A percentile compares a stretch with the other conserved stretches of the same genome.
Conservation (phyloP, 495 filamentous ascomycete genomes). For the Trichoderma gamsii region DNA sequence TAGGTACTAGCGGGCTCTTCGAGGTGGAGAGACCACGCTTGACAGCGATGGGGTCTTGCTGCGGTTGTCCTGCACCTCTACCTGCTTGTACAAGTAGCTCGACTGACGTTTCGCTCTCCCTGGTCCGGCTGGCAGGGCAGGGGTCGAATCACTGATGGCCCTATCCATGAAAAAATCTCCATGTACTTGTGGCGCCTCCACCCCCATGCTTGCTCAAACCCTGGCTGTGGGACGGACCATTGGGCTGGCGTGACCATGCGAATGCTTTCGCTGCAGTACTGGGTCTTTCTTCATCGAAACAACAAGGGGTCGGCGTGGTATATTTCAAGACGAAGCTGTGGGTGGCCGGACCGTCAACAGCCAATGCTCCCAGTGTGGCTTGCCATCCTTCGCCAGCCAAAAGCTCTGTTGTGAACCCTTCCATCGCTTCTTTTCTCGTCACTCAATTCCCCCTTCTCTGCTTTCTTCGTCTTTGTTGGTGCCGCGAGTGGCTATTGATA, state of each 20-base stretch:
- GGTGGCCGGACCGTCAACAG: neutral
- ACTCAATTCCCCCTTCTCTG: neutral
- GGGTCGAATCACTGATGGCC: constrained; percentile 13
- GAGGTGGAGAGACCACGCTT: constrained; percentile 5
- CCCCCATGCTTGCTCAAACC: constrained; percentile 12
- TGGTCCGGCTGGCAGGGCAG: constrained; percentile 3
- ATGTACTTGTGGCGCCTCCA: constrained; percentile 11
- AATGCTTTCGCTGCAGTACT: constrained; percentile 10
- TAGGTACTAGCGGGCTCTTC: neutral
- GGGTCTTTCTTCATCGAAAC: constrained; percentile 1
- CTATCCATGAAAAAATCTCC: constrained; percentile 9
- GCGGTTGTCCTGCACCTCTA: constrained; percentile 6
- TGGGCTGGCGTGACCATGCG: constrained; percentile 12
- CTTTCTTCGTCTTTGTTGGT: neutral
- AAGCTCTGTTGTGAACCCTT: neutral
- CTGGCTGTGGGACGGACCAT: constrained; percentile 14
- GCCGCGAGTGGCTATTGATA: constrained; percentile 6
- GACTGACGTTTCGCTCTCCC: constrained; percentile 13
- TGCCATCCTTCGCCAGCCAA: constrained; percentile 5
- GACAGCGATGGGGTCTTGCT: constrained; percentile 8
- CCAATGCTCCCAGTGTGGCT: constrained; percentile 11
- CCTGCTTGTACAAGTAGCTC: constrained; percentile 7
- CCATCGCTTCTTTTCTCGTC: neutral
- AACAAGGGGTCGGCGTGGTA: constrained; percentile 7
- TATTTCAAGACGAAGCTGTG: constrained; percentile 14